Evolutionary conservation across 2,329 filamentous ascomycete genomes (phyloP), one percentile per base, ranked within the genome.

Genomic region (Alternaria infectoria): DNA sequence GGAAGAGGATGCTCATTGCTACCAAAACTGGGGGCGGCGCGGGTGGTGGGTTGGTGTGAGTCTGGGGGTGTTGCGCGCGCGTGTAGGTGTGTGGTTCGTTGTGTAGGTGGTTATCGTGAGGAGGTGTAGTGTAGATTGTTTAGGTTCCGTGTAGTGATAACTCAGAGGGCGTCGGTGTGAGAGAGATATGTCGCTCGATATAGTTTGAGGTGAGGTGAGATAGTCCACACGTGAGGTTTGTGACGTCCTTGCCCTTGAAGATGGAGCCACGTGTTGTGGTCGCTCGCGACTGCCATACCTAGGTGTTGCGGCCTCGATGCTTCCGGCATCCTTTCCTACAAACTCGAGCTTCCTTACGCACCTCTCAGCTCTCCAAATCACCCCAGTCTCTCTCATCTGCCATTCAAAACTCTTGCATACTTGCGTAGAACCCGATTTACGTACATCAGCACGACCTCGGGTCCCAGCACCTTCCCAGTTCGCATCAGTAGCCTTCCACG

Each of bases 371-470:
- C 47, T n/a, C 4, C 25, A 5, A 51, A 4, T 1, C 47, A 30
- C 5, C 6, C 6, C n/a, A 30, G 7, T 13, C 47, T 51, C 12
- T 51, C 47, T 19, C 25, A 10, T 6, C 12, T 51, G 7, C 2
- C 5, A 50, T 15, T 6, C 10, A 30, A 4, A n/a, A n/a, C n/a
- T n/a, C n/a, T n/a, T 9, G 78, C 82, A 73, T 81, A 83, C 66
- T 84, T 82, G 51, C 84, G 69, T 47, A 30, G 11, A 30, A 12
- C 28, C 11, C 28, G 28, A 30, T 90, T 82, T 10, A 89, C 84
- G 75, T 93, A 93, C 9, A 93, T 83, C 74, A 89, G 85, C 89
- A 92, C 92, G 74, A 93, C 91, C 71, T 92, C 90, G 70, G 84
- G 86, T 61, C 91, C 82, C 36, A 93, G 80, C 13, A 91, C 91